phyloP scores from a whole-genome alignment of 1,139 yeast genomes.

The Pichia sp. region DNA sequence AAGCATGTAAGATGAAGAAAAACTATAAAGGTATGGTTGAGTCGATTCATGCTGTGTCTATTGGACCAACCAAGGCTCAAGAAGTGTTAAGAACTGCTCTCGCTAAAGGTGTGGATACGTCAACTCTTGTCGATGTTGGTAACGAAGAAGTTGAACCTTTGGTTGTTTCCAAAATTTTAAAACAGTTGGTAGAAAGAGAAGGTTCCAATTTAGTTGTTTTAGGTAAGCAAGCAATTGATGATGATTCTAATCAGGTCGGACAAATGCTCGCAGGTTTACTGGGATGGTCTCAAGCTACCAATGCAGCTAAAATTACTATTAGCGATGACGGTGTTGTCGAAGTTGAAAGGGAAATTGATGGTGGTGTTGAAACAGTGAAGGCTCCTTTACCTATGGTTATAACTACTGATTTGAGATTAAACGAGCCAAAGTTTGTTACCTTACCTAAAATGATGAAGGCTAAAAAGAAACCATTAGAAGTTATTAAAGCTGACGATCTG shows the following conservation, averaged over 20 bases:
- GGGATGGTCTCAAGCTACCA: constrained; percentile 97
- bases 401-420: constrained; percentile 88
- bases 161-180: constrained; percentile 77
- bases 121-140: constrained; percentile 76
- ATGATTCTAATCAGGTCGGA: constrained; percentile 94
- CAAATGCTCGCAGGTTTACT: constrained; percentile 92
- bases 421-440: constrained; percentile 90
- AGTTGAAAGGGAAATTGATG: constrained; percentile 90
- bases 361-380: constrained; percentile 79
- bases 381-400: constrained; percentile 79
- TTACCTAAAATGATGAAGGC: constrained; percentile 97
- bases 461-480: constrained; percentile 86
- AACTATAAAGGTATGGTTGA: constrained; percentile 67
- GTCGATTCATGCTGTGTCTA: constrained; percentile 82
- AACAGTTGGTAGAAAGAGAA: constrained; percentile 64
- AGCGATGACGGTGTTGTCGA: constrained; percentile 47
- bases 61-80: constrained; percentile 82
- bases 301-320: constrained; percentile 80
- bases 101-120: constrained; percentile 89
- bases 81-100: constrained; percentile 83
- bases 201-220: constrained; percentile 71
- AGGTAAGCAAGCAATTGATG: constrained; percentile 96
- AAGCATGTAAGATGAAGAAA: constrained; percentile 75
- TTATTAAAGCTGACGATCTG: constrained; percentile 61
- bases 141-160: constrained; percentile 75